These are phyloP conservation scores for Phytophthora constricta DNA, from an alignment of 352 stramenopile genomes.

Conservation along the genomic window DNA sequence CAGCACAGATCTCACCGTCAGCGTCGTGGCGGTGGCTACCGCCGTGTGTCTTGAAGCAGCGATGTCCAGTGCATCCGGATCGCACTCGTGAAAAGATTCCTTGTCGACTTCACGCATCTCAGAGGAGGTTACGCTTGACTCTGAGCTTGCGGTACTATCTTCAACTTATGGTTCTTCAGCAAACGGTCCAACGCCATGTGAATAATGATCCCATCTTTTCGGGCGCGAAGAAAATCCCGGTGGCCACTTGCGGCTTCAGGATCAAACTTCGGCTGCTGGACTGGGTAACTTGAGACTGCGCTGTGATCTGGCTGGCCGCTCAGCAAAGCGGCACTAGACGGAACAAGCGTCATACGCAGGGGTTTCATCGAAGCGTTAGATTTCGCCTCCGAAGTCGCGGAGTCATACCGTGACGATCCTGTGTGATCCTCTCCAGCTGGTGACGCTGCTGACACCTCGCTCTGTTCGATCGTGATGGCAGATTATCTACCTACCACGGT, in stretches of 20 bases:
- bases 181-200: slow-evolving; percentile 1
- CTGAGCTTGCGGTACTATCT: neutral
- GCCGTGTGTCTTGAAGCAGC: neutral
- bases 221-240: no score
- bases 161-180: neutral
- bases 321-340: neutral
- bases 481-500: neutral
- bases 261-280: no score
- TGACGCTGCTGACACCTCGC: neutral
- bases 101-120: slow-evolving; percentile 2
- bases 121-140: neutral
- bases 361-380: neutral
- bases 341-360: neutral
- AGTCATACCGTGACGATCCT: neutral
- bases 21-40: neutral
- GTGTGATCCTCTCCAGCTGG: neutral
- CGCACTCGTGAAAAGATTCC: slow-evolving; percentile 1
- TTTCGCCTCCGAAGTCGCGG: neutral
- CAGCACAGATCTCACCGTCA: neutral
- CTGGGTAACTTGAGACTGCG: no score
- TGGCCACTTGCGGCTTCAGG: no score
- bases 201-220: neutral
- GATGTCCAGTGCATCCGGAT: neutral
- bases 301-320: neutral
- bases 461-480: neutral